A percentile compares a stretch with the other conserved stretches of the same genome.
Evolutionary conservation across 2,329 filamentous ascomycete genomes (phyloP).

Genomic region (Cytospora piceicola): DNA sequence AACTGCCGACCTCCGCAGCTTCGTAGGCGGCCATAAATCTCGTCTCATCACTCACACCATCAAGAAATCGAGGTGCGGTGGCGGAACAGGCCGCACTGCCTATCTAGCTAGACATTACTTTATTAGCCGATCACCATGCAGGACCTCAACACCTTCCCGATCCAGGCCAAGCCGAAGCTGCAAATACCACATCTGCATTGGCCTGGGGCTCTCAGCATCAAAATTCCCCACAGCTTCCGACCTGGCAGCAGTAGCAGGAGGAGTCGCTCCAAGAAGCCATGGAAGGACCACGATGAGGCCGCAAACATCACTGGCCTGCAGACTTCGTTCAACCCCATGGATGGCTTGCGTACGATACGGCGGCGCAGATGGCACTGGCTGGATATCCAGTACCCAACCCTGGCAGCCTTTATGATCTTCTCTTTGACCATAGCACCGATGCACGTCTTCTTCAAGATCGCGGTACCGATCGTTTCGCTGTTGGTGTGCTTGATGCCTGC

Average conservation of each 20-base stretch:
- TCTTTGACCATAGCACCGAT: constrained; percentile 82
- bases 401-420: constrained; percentile 78
- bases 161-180: constrained; percentile 38
- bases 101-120: background rate
- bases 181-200: constrained; percentile 36
- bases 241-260: constrained; percentile 36
- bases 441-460: constrained; percentile 77
- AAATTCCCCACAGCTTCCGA: constrained; percentile 40
- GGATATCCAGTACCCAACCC: constrained; percentile 81
- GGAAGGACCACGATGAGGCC: constrained; percentile 29
- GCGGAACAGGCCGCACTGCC: constrained; percentile 10
- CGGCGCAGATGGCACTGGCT: constrained; percentile 79
- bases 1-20: background rate
- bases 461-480: constrained; percentile 68
- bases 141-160: constrained; percentile 34
- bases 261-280: constrained; percentile 34
- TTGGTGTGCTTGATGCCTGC: constrained; percentile 77
- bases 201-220: constrained; percentile 36
- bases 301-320: constrained; percentile 74
- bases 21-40: background rate
- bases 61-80: background rate
- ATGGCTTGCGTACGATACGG: constrained; percentile 76
- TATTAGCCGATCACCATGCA: constrained; percentile 34
- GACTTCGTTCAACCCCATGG: constrained; percentile 78
- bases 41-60: background rate